Conservation (phyloP, 768 basidiomycete genomes). For the Boletellus ananas region DNA sequence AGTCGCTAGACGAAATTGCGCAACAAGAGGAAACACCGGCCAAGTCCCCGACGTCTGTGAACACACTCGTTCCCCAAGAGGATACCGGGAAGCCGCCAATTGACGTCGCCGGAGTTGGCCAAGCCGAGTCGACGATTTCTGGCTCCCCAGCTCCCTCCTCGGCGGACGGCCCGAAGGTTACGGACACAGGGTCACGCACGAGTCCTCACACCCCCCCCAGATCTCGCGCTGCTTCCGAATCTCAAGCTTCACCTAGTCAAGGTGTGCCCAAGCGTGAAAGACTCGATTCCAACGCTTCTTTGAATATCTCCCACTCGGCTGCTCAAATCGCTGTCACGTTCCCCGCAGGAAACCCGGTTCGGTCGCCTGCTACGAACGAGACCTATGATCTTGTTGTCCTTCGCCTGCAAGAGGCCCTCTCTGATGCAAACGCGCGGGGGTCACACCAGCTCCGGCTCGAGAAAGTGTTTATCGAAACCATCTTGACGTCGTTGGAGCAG, state of each 20-base stretch:
- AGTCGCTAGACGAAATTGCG: constrained; percentile 45
- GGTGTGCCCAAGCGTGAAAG: constrained; percentile 16
- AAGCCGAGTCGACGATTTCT: neutral
- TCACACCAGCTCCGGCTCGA: constrained; percentile 67
- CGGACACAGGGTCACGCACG: constrained; percentile 14
- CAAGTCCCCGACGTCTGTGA: constrained; percentile 21
- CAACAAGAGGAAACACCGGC: constrained; percentile 36
- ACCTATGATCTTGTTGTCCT: constrained; percentile 43
- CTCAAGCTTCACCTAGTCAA: constrained; percentile 17
- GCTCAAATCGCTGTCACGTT: constrained; percentile 46
- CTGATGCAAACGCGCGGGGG: constrained; percentile 57
- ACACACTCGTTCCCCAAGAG: constrained; percentile 12
- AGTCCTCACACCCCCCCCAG: constrained; percentile 12
- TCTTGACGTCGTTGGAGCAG: constrained; percentile 63
- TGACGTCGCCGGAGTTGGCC: neutral
- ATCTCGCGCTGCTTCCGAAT: constrained; percentile 33
- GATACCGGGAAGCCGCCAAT: neutral
- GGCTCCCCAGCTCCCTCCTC: neutral
- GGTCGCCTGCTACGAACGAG: constrained; percentile 30
- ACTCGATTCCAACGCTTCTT: constrained; percentile 24
- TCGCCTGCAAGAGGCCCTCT: constrained; percentile 58
- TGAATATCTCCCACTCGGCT: constrained; percentile 13
- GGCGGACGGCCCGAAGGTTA: constrained; percentile 4
- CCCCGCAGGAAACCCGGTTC: constrained; percentile 31
- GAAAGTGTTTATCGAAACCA: constrained; percentile 64